phyloP scores from a whole-genome alignment of 179 eudicot species.

The Heliamphora ciliata region DNA sequence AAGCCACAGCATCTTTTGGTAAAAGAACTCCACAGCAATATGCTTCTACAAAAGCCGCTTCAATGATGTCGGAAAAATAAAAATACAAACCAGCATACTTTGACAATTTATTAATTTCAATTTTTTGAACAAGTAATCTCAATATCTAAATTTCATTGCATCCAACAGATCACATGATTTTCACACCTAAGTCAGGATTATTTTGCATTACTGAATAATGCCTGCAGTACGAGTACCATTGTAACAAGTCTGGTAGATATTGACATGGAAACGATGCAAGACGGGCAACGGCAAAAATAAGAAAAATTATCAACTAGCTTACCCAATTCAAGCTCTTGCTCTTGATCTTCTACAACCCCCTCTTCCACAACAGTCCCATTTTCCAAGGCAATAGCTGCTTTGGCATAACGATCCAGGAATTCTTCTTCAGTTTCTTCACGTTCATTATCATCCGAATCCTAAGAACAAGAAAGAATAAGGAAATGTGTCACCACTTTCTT shows the following conservation, averaged over 20 bases:
- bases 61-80: neutral
- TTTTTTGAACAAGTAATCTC: neutral
- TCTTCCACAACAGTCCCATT: conserved; percentile 51
- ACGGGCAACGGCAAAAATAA: too few species aligned
- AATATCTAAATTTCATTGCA: neutral
- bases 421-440: conserved; percentile 81
- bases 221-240: too few species aligned
- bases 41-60: neutral
- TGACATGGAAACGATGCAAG: too few species aligned
- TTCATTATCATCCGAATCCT: conserved; percentile 69
- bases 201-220: too few species aligned
- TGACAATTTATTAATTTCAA: neutral
- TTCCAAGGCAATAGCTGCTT: conserved; percentile 63
- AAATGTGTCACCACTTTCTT: neutral
- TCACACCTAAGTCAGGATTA: neutral
- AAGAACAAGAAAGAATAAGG: conserved; percentile 5
- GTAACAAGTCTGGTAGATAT: too few species aligned
- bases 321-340: conserved; percentile 67
- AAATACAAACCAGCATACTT: neutral
- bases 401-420: conserved; percentile 66
- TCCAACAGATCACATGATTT: neutral
- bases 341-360: conserved; percentile 55
- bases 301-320: conserved; percentile 18
- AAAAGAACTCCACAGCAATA: neutral
- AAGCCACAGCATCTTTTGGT: neutral